Evolutionary conservation across 2,329 filamentous ascomycete genomes (phyloP).

Genomic region (Sarocladium oryzae): DNA sequence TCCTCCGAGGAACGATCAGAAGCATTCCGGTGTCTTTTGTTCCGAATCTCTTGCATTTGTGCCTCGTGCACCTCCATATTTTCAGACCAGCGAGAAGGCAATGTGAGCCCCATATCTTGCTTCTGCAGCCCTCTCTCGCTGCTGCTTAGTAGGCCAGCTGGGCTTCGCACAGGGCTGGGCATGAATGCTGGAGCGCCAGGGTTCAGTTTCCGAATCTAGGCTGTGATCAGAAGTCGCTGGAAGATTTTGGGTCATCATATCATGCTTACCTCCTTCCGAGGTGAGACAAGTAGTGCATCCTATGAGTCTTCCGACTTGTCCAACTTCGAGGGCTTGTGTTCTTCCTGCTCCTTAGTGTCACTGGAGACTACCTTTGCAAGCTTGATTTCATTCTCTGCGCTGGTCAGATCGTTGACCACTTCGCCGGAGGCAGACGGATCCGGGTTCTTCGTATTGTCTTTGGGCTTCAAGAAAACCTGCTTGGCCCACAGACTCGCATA

Average conservation of each 20-base stretch:
- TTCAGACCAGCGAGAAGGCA: slow-evolving; percentile 3
- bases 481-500: slow-evolving; percentile 62
- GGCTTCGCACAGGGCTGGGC: slow-evolving; percentile 22
- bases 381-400: slow-evolving; percentile 28
- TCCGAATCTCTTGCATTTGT: background rate
- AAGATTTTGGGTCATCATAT: background rate
- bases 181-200: slow-evolving; percentile 50
- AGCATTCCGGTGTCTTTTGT: background rate
- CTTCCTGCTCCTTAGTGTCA: background rate
- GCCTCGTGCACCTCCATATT: slow-evolving; percentile 1
- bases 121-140: background rate
- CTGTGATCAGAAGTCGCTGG: background rate
- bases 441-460: slow-evolving; percentile 23
- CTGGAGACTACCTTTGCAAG: slow-evolving; percentile 19
- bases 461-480: slow-evolving; percentile 48
- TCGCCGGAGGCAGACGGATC: background rate
- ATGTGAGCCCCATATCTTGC: too few species aligned
- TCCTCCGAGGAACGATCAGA: slow-evolving; percentile 1
- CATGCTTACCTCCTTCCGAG: slow-evolving; percentile 43
- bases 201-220: slow-evolving; percentile 35
- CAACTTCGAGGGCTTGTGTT: slow-evolving; percentile 10
- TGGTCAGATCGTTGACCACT: slow-evolving; percentile 29
- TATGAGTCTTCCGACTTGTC: background rate
- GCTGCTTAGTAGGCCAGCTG: too few species aligned
- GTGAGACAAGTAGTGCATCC: background rate